Evolutionary conservation across 192 early-diverging fungal genomes (phyloP).

Genomic region (Dissophora globulifera): DNA sequence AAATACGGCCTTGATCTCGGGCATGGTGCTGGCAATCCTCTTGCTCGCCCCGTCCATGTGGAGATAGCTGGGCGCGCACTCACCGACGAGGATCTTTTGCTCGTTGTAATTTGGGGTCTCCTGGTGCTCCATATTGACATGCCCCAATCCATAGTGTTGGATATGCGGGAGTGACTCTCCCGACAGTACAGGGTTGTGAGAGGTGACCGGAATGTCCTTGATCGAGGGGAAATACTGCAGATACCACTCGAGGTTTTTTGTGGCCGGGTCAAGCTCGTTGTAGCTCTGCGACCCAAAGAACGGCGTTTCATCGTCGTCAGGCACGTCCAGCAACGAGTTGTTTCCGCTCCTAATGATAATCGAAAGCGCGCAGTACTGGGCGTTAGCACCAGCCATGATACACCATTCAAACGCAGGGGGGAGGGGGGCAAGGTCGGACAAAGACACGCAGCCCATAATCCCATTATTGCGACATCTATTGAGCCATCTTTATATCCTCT

Average conservation of each 20-base stretch:
- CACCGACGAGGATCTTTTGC: slow-evolving; percentile 47
- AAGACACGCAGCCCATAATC: no score
- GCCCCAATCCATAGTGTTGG: slow-evolving; percentile 48
- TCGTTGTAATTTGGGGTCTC: slow-evolving; percentile 28
- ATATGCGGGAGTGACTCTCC: slow-evolving; percentile 51
- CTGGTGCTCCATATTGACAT: slow-evolving; percentile 48
- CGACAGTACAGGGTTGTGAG: slow-evolving; percentile 42
- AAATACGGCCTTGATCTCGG: slow-evolving; percentile 61
- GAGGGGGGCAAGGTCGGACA: no score
- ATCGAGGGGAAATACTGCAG: slow-evolving; percentile 52
- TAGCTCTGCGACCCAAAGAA: slow-evolving; percentile 51
- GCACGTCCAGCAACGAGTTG: slow-evolving; percentile 28
- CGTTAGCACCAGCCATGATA: no score
- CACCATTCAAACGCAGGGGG: no score
- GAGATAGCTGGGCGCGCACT: slow-evolving; percentile 49
- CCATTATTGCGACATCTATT: no score
- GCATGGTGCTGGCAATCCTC: slow-evolving; percentile 58
- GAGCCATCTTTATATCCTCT: no score
- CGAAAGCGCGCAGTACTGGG: no score
- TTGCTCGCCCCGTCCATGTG: slow-evolving; percentile 53
- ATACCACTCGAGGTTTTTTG: slow-evolving; percentile 53
- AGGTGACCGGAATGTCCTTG: slow-evolving; percentile 44
- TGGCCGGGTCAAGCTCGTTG: slow-evolving; percentile 41
- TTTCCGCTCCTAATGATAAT: slow-evolving; percentile 38
- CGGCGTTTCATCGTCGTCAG: slow-evolving; percentile 33